phyloP scores from a whole-genome alignment of 2,329 filamentous ascomycete species.

The Penicillium sp. region DNA sequence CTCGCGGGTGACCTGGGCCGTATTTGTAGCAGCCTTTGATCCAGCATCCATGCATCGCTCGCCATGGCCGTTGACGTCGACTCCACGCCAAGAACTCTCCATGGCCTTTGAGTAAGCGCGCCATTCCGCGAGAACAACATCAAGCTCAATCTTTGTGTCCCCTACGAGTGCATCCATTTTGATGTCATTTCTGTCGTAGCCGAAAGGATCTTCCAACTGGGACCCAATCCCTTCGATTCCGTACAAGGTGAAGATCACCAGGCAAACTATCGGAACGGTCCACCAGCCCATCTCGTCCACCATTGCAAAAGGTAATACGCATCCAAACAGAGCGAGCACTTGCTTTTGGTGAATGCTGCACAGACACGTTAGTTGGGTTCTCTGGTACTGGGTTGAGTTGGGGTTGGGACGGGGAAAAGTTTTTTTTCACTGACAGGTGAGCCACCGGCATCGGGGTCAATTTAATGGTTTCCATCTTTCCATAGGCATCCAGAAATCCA shows the following conservation, averaged over 20 bases:
- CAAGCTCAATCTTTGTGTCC: slow-evolving; percentile 53
- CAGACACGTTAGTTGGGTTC: too few relatives aligned
- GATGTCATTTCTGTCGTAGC: slow-evolving; percentile 60
- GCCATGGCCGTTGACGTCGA: slow-evolving; percentile 12
- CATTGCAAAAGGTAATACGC: slow-evolving; percentile 58
- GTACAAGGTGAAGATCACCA: slow-evolving; percentile 60
- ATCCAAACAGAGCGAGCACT: slow-evolving; percentile 56
- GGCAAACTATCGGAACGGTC: slow-evolving; percentile 52
- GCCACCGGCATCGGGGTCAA: slow-evolving; percentile 60
- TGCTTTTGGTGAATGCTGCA: slow-evolving; percentile 56
- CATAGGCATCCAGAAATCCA: slow-evolving; percentile 52
- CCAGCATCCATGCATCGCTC: slow-evolving; percentile 7
- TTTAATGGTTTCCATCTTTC: slow-evolving; percentile 60
- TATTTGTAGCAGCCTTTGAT: slow-evolving; percentile 6
- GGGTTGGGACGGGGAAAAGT: not conserved
- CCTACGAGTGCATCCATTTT: slow-evolving; percentile 62
- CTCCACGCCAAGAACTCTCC: slow-evolving; percentile 6
- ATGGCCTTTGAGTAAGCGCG: slow-evolving; percentile 27
- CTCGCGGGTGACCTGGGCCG: not conserved
- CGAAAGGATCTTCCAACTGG: slow-evolving; percentile 61
- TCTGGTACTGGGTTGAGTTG: too few relatives aligned
- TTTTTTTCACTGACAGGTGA: slow-evolving; percentile 42
- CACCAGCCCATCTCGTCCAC: slow-evolving; percentile 60
- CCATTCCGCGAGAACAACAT: slow-evolving; percentile 56
- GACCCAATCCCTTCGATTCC: slow-evolving; percentile 59